Percentiles rank a stretch among this genome's conserved stretches.
Conservation (phyloP, 106 monocot genomes). For the Allium cepa region DNA sequence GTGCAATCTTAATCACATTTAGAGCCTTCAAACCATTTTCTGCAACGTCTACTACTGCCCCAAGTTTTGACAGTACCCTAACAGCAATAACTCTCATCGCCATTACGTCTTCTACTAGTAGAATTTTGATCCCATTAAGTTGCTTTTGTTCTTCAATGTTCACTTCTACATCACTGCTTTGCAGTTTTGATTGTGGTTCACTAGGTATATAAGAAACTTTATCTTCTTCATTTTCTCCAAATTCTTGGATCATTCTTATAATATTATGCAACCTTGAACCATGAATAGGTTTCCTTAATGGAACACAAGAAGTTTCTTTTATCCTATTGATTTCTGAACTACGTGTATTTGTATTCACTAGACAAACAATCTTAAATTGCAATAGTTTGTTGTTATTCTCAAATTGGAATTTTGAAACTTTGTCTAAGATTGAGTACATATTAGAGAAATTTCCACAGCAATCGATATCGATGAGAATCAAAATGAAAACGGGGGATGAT, state of each 20-base stretch:
- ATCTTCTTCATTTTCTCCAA: slow-evolving; percentile 23
- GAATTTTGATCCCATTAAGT: slow-evolving; percentile 35
- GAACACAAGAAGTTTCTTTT: slow-evolving; percentile 25
- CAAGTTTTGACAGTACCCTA: slow-evolving; percentile 27
- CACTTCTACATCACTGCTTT: not conserved
- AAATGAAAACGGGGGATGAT: not conserved
- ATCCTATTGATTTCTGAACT: slow-evolving; percentile 11
- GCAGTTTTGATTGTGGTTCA: too few species aligned
- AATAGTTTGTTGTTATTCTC: not conserved
- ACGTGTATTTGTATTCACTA: slow-evolving; percentile 34
- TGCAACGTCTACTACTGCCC: slow-evolving; percentile 38
- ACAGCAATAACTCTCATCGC: slow-evolving; percentile 21
- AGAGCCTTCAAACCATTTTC: slow-evolving; percentile 61
- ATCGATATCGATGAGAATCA: slow-evolving; percentile 47
- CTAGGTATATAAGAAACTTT: not conserved
- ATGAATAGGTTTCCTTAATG: slow-evolving; percentile 63
- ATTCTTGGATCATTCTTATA: slow-evolving; percentile 33
- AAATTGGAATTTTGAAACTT: slow-evolving; percentile 8
- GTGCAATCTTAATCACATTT: slow-evolving; percentile 26
- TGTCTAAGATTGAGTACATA: slow-evolving; percentile 16
- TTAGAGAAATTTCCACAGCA: slow-evolving; percentile 20
- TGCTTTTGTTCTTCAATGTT: slow-evolving; percentile 13
- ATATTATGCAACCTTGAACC: slow-evolving; percentile 57
- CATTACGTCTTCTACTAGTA: slow-evolving; percentile 55
- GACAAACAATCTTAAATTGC: slow-evolving; percentile 44